phyloP scores from a whole-genome alignment of 371 early-diverging fungal genomes.

The Polyrhizophydium stewartii region DNA sequence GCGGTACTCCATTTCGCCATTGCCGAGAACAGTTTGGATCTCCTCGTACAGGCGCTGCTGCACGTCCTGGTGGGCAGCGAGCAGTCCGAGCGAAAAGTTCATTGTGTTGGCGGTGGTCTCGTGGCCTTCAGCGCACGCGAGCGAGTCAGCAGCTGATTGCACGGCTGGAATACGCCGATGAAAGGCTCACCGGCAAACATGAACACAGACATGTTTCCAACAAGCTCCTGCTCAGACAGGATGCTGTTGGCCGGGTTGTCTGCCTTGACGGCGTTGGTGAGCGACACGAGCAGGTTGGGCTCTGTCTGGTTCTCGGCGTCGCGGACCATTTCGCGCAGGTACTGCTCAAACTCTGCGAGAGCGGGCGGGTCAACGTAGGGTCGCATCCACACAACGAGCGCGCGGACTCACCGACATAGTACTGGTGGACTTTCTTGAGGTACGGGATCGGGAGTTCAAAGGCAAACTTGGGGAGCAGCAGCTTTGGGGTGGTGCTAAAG shows the following conservation, averaged over 20 bases:
- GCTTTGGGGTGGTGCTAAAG: not conserved
- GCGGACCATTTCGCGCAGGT: constrained; percentile 15
- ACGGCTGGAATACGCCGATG: no score
- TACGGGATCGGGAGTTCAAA: constrained; percentile 11
- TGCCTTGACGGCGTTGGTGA: constrained; percentile 8
- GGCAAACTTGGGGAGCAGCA: constrained; percentile 15
- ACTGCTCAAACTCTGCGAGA: constrained; percentile 14
- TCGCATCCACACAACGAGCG: no score
- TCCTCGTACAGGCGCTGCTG: constrained; percentile 21
- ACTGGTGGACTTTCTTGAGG: constrained; percentile 1
- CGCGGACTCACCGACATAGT: constrained; percentile 2
- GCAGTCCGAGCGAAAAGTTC: not conserved
- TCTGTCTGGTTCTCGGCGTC: constrained; percentile 4
- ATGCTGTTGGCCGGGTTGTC: constrained; percentile 2
- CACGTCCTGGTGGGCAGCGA: constrained; percentile 11
- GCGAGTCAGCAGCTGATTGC: no score
- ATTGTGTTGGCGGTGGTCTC: constrained; percentile 29
- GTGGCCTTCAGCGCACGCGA: constrained; percentile 16
- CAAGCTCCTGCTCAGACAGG: constrained; percentile 17
- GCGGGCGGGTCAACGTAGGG: no score
- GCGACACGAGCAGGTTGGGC: constrained; percentile 13
- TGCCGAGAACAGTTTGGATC: constrained; percentile 8
- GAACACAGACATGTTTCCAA: constrained; percentile 21
- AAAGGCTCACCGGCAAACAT: constrained; percentile 27
- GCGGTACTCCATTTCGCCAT: constrained; percentile 7